These are phyloP conservation scores for Hymenoscyphus fraxineus DNA, from an alignment of 2,329 filamentous ascomycete species.

Conservation along the genomic window DNA sequence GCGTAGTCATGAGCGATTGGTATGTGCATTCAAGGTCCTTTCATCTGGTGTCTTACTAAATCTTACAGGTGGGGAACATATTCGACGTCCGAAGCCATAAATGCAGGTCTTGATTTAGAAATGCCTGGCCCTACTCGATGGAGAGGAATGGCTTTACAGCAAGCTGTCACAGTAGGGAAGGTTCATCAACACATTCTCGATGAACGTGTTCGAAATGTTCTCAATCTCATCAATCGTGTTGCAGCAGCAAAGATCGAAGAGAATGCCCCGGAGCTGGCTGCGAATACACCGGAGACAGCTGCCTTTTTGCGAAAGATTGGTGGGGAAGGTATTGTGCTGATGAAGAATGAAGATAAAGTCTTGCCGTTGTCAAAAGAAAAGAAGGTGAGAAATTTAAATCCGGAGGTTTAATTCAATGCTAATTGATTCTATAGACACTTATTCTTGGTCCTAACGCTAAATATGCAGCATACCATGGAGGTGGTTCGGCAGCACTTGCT, in stretches of 20 bases:
- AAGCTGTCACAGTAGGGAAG: constrained; percentile 26
- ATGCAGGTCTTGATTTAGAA: constrained; percentile 54
- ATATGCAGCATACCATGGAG: constrained; percentile 44
- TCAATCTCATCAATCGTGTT: constrained; percentile 34
- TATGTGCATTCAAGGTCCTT: constrained; percentile 25
- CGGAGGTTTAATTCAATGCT: neutral
- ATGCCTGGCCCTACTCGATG: constrained; percentile 51
- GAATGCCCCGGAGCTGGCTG: constrained; percentile 28
- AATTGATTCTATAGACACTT: constrained; percentile 40
- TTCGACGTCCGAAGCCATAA: constrained; percentile 47
- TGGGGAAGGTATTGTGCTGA: constrained; percentile 57
- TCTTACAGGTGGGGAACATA: constrained; percentile 46
- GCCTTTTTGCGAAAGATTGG: constrained; percentile 53
- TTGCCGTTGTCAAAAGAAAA: constrained; percentile 58
- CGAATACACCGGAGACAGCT: constrained; percentile 34
- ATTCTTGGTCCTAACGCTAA: constrained; percentile 57
- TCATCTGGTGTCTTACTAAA: neutral
- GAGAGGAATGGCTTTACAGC: constrained; percentile 27
- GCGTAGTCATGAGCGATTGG: constrained; percentile 48
- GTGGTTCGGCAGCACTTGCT: constrained; percentile 34
- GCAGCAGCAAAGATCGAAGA: constrained; percentile 34
- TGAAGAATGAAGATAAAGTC: constrained; percentile 58
- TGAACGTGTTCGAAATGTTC: constrained; percentile 28
- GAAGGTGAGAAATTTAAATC: constrained; percentile 39
- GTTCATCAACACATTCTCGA: constrained; percentile 27